Percentiles rank a stretch among this genome's conserved stretches.
Conservation (phyloP, 1,284 basidiomycete genomes). For the Fomes fomentarius region DNA sequence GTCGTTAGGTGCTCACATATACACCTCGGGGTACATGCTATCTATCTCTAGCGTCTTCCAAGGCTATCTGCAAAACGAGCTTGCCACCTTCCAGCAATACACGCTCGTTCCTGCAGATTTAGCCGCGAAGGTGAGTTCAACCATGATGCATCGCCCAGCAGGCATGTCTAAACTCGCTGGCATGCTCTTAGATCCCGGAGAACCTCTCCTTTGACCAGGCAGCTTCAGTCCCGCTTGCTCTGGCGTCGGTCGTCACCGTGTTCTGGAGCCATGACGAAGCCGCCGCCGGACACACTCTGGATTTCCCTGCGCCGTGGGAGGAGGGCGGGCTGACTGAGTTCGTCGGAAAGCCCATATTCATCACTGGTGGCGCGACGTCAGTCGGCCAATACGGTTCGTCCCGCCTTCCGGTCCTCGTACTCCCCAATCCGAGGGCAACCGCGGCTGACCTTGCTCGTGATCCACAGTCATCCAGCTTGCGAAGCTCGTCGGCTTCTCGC, state of each 20-base stretch:
- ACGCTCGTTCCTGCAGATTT: no score
- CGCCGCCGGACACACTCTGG: slow-evolving; percentile 21
- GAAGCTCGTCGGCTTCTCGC: slow-evolving; percentile 49
- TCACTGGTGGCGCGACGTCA: slow-evolving; percentile 48
- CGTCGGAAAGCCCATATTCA: slow-evolving; percentile 40
- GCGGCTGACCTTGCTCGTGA: no score
- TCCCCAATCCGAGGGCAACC: no score
- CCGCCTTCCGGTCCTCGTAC: no score
- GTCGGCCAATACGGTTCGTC: slow-evolving; percentile 45
- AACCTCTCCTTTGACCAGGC: slow-evolving; percentile 35
- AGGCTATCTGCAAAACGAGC: neutral
- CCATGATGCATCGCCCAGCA: no score
- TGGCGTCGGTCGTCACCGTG: slow-evolving; percentile 32
- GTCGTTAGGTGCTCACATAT: no score
- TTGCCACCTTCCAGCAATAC: no score
- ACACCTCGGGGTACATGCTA: no score
- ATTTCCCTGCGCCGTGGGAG: slow-evolving; percentile 28
- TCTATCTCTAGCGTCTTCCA: no score
- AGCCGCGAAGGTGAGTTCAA: no score
- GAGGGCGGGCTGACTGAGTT: slow-evolving; percentile 39
- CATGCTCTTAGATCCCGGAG: slow-evolving; percentile 37
- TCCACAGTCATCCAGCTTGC: slow-evolving; percentile 45
- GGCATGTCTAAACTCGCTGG: neutral
- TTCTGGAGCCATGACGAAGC: slow-evolving; percentile 27
- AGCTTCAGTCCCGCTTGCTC: slow-evolving; percentile 33